Conservation (phyloP, 1,284 basidiomycete species). For the Ustilago cynodontis region DNA sequence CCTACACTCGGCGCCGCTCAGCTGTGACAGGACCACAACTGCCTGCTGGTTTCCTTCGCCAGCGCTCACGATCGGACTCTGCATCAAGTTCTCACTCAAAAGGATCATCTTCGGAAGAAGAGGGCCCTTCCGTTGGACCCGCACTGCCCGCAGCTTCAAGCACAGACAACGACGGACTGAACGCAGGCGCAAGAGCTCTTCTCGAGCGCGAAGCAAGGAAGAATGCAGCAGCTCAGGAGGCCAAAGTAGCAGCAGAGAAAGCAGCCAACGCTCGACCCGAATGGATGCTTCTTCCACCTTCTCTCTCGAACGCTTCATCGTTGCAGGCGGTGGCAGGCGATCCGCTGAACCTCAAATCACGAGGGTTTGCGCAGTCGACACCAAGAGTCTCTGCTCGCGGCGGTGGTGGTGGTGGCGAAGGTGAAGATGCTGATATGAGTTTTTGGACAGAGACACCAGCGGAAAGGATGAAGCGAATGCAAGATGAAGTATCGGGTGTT, state of each 20-base stretch:
- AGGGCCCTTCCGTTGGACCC: conserved; percentile 32
- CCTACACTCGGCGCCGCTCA: neutral
- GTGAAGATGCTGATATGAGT: conserved; percentile 40
- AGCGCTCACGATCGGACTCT: conserved; percentile 25
- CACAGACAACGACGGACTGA: conserved; percentile 10
- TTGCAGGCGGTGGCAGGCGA: conserved; percentile 36
- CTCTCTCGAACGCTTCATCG: conserved; percentile 36
- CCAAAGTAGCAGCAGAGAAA: conserved; percentile 25
- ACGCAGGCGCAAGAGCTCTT: conserved; percentile 29
- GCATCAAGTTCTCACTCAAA: conserved; percentile 6
- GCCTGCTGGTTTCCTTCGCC: conserved; percentile 26
- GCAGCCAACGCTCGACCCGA: conserved; percentile 47
- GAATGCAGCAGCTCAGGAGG: conserved; percentile 32
- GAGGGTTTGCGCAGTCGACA: conserved; percentile 59
- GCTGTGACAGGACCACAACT: conserved; percentile 36
- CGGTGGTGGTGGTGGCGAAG: conserved; percentile 2
- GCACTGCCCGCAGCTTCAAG: conserved; percentile 9
- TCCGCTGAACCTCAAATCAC: conserved; percentile 53
- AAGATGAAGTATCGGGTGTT: conserved; percentile 42
- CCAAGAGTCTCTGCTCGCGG: conserved; percentile 42
- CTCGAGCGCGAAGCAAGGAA: conserved; percentile 48
- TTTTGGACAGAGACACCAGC: conserved; percentile 63
- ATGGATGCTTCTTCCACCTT: conserved; percentile 57
- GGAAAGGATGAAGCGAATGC: conserved; percentile 48
- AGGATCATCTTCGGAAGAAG: conserved; percentile 11